Conservation (phyloP, 169 alveolate genomes). For the Plasmodium fragile region DNA sequence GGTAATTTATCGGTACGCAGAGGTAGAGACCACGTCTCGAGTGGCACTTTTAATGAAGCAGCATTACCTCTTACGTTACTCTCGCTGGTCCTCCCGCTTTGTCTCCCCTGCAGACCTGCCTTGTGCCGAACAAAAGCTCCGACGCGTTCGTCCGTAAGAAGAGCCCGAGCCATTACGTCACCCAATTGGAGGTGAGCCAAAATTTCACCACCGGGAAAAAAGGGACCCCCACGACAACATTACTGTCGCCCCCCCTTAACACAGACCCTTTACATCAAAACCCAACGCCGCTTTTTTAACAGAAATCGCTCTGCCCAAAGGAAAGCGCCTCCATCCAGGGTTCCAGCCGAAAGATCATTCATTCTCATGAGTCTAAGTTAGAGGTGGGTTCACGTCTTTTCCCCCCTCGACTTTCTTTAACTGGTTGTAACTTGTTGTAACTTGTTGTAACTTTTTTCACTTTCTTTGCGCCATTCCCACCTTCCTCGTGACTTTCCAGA, state of each 20-base stretch:
- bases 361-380: slow-evolving; percentile 18
- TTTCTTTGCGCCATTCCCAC: background rate
- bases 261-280: background rate
- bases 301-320: slow-evolving; percentile 70
- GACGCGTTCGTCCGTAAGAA: slow-evolving; percentile 53
- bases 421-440: too few species aligned
- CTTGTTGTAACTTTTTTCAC: too few species aligned
- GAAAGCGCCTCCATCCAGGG: slow-evolving; percentile 17
- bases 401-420: too few species aligned
- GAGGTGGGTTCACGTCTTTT: slow-evolving; percentile 20
- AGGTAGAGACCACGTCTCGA: background rate
- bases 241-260: background rate
- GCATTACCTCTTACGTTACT: background rate
- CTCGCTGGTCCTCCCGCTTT: background rate
- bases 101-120: slow-evolving; percentile 20
- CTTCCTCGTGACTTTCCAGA: background rate
- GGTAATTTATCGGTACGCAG: slow-evolving; percentile 33
- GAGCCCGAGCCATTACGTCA: slow-evolving; percentile 23
- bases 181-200: slow-evolving; percentile 49
- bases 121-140: slow-evolving; percentile 43
- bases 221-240: background rate
- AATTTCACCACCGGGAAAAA: background rate
- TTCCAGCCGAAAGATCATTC: slow-evolving; percentile 24
- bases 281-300: background rate
- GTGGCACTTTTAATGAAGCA: background rate